These are phyloP conservation scores for Epichloe aotearoae DNA, from an alignment of 2,329 filamentous ascomycete genomes.

Conservation along the genomic window DNA sequence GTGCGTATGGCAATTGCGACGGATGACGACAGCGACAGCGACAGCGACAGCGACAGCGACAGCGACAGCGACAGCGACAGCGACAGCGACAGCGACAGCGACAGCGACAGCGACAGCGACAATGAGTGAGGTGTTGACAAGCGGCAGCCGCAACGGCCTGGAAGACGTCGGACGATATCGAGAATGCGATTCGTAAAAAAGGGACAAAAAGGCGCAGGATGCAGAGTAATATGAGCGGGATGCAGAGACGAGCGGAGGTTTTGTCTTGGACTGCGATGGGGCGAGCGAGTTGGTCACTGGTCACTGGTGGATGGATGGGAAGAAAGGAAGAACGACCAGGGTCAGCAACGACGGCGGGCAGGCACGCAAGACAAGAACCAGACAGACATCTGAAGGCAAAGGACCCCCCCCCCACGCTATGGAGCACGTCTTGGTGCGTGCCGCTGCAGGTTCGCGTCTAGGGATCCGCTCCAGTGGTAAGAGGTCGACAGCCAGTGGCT, in stretches of 20 bases:
- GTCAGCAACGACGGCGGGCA: background rate
- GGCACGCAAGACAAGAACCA: background rate
- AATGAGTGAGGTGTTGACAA: background rate
- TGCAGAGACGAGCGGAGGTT: background rate
- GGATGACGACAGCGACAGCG: background rate
- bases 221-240: background rate
- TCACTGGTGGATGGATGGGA: background rate
- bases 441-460: background rate
- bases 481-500: background rate
- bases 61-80: background rate
- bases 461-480: background rate
- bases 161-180: background rate
- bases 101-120: background rate
- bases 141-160: background rate
- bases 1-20: background rate
- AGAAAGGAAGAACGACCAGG: background rate
- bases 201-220: background rate
- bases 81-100: no score
- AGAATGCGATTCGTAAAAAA: background rate
- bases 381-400: no score
- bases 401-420: no score
- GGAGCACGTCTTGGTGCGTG: no score
- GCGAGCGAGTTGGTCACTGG: background rate
- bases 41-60: background rate
- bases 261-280: slow-evolving; percentile 2